These are phyloP conservation scores for Cyclotella atomus DNA, from an alignment of 108 stramenopile species.

Conservation along the genomic window DNA sequence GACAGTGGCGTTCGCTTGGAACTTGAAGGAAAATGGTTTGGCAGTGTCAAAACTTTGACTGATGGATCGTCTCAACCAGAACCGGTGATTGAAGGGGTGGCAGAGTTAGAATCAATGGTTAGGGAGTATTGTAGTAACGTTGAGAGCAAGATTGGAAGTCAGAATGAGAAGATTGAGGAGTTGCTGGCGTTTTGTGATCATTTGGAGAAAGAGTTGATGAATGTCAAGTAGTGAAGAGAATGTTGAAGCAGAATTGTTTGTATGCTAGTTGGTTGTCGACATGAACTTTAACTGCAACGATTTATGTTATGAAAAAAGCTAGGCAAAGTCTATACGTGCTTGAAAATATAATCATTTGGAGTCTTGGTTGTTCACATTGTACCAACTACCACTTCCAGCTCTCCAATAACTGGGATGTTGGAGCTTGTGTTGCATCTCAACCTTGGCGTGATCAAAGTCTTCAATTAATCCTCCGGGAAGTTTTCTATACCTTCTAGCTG, in stretches of 20 bases:
- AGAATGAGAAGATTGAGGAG: conserved; percentile 66
- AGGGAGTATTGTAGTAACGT: conserved; percentile 75
- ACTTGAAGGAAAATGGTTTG: conserved; percentile 64
- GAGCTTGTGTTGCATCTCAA: conserved; percentile 19
- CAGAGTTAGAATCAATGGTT: conserved; percentile 69
- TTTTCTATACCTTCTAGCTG: conserved; percentile 34
- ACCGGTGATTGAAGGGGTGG: conserved; percentile 18
- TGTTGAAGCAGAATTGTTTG: too few relatives aligned
- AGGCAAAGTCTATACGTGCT: too few relatives aligned
- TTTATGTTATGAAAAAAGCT: too few relatives aligned
- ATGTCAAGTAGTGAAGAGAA: conserved; percentile 9
- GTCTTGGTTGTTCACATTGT: background rate
- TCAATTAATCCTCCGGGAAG: conserved; percentile 21
- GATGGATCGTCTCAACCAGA: conserved; percentile 5
- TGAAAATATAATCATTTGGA: background rate
- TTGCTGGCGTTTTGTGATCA: conserved; percentile 73
- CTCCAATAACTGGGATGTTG: conserved; percentile 13
- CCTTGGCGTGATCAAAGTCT: conserved; percentile 35
- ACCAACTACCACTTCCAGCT: background rate
- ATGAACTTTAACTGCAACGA: too few relatives aligned
- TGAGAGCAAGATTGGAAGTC: conserved; percentile 65
- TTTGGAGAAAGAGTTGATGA: conserved; percentile 56
- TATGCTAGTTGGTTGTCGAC: too few relatives aligned
- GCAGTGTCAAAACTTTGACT: background rate
- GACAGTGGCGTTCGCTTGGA: conserved; percentile 71